Evolutionary conservation across 2,329 filamentous ascomycete genomes (phyloP).

Genomic region (Delphinella strobiligena): DNA sequence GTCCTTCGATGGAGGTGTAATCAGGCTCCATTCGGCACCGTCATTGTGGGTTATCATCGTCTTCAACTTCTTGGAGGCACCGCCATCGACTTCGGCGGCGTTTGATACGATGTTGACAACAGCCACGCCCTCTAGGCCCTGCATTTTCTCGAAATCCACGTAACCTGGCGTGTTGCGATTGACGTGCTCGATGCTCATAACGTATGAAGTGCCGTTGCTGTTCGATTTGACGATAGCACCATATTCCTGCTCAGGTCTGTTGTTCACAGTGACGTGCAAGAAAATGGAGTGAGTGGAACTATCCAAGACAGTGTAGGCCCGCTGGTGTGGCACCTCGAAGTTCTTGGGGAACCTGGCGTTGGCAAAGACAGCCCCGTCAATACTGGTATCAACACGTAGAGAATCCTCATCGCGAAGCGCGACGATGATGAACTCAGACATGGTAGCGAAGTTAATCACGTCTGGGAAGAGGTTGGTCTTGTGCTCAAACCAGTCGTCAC

Average conservation of each 20-base stretch:
- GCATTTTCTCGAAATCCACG: constrained; percentile 94
- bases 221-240: constrained; percentile 95
- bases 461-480: constrained; percentile 52
- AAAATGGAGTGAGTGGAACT: constrained; percentile 93
- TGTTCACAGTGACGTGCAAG: constrained; percentile 76
- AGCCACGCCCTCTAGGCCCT: constrained; percentile 79
- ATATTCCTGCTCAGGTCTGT: constrained; percentile 51
- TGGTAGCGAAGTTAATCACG: constrained; percentile 78
- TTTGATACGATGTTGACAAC: constrained; percentile 81
- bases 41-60: constrained; percentile 96
- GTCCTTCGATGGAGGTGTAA: constrained; percentile 61
- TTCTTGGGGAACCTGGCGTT: constrained; percentile 76
- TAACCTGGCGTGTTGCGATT: constrained; percentile 68
- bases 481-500: constrained; percentile 65
- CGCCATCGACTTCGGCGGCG: constrained; percentile 47
- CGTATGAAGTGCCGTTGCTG: constrained; percentile 93
- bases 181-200: constrained; percentile 67
- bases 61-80: constrained; percentile 65
- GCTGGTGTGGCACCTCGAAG: constrained; percentile 65
- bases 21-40: constrained; percentile 70
- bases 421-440: constrained; percentile 93
- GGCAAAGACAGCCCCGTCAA: constrained; percentile 75
- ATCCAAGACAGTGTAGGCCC: constrained; percentile 84
- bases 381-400: constrained; percentile 66
- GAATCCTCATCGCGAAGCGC: constrained; percentile 59